phyloP scores from a whole-genome alignment of 2,329 filamentous ascomycete genomes.

The Trichothecium roseum region DNA sequence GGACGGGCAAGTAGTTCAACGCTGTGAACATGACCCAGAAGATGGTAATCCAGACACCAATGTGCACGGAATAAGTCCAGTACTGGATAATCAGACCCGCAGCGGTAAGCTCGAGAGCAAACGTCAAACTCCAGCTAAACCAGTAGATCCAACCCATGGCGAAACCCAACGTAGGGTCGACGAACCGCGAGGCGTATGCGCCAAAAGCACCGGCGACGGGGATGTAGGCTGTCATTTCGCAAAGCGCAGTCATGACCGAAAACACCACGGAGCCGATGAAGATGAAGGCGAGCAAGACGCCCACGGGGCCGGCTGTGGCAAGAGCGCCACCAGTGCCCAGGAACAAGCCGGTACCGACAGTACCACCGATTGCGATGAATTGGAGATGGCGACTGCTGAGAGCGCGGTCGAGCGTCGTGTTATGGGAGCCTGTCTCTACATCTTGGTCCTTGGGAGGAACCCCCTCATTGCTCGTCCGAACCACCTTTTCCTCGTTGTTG shows the following conservation, averaged over 20 bases:
- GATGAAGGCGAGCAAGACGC: conserved; percentile 56
- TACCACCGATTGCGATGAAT: conserved; percentile 45
- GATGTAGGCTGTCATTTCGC: conserved; percentile 69
- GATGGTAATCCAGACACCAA: conserved; percentile 62
- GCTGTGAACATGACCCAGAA: conserved; percentile 63
- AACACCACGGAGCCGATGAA: conserved; percentile 65
- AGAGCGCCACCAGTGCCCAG: conserved; percentile 56
- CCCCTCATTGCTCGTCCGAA: conserved; percentile 16
- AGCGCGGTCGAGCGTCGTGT: conserved; percentile 24
- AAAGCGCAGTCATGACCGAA: conserved; percentile 60
- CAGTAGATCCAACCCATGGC: conserved; percentile 78
- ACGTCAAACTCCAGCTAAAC: conserved; percentile 68
- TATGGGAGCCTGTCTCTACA: conserved; percentile 22
- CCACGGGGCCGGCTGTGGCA: conserved; percentile 52
- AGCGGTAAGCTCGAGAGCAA: conserved; percentile 61
- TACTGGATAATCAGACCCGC: conserved; percentile 68
- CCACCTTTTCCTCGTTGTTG: conserved; percentile 15
- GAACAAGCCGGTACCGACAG: conserved; percentile 53
- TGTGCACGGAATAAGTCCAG: conserved; percentile 52
- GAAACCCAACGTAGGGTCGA: conserved; percentile 63
- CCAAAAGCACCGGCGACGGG: conserved; percentile 70
- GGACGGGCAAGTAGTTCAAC: conserved; percentile 61
- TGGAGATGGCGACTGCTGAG: conserved; percentile 32
- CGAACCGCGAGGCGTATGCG: conserved; percentile 64
- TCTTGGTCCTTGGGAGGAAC: conserved; percentile 14